Base-by-base conservation (phyloP, 2,329 filamentous ascomycete genomes). In the Botrytis cinerea region DNA sequence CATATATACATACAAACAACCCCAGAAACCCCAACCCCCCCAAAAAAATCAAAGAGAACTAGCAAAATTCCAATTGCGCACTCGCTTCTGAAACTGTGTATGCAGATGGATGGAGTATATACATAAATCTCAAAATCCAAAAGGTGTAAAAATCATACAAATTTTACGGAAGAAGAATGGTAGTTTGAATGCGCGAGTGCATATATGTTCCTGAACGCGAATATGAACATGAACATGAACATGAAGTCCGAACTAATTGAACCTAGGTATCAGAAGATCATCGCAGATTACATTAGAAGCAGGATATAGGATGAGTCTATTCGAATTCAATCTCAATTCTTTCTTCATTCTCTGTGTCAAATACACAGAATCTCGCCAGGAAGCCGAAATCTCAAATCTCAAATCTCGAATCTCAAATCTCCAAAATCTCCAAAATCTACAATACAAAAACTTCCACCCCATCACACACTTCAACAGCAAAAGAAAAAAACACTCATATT, bases 31-130 rank as follows among this genome's bases (percentile, higher is more conserved):
- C n/a, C n/a, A n/a, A n/a, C n/a, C 4, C 6, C 6, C 35, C 35
- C 1, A 35, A 35, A 45, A 25, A 25, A 1, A 22, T 25, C 1
- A 25, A 51, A 51, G 46, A 12, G 10, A 1, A 25, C 12, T 25
- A 4, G 1, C 10, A 51, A 25, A 48, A 25, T 5, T 4, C 4
- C 10, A 5, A 51, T 22, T 10, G 0, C 22, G 1, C 1, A 48
- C 8, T 4, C 9, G 4, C 46, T 48, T 48, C 46, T 48, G 22
- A 12, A 48, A 5, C 46, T 9, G 9, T 25, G 22, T 2, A 38
- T 60, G 9, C 12, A 7, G 25, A 14, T 38, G 4, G 22, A 32
- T 32, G 32, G 32, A 32, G 32, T 32, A 32, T 32, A 32, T 59
- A 9, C 9, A 43, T 0, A 43, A 43, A 43, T 43, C 1, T 12